These are phyloP conservation scores for Sextonia rubra DNA, from an alignment of 164 flowering plant species.

Conservation along the genomic window DNA sequence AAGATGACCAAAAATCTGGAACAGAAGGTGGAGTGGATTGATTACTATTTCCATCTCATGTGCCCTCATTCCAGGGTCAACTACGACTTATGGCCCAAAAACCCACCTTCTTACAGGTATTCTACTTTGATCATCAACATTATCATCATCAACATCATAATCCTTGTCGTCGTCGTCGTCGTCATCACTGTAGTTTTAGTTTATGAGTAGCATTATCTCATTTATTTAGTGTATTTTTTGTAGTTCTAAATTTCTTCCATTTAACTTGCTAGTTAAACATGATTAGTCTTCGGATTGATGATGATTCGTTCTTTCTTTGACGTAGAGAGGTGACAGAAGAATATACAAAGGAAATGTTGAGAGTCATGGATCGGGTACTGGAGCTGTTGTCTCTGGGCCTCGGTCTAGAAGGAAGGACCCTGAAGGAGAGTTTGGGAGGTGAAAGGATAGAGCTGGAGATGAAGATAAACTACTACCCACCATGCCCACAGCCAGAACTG, in stretches of 20 bases:
- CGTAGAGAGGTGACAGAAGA: constrained; percentile 43
- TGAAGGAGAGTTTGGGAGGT: constrained; percentile 29
- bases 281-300: too few relatives aligned
- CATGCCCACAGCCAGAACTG: constrained; percentile 57
- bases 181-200: too few relatives aligned
- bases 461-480: constrained; percentile 54
- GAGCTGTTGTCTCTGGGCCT: constrained; percentile 39
- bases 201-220: too few relatives aligned
- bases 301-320: neutral
- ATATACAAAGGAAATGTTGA: constrained; percentile 30
- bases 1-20: constrained; percentile 39
- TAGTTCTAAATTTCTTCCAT: too few relatives aligned
- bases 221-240: too few relatives aligned
- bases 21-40: constrained; percentile 47
- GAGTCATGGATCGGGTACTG: constrained; percentile 26
- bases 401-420: constrained; percentile 30
- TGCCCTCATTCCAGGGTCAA: constrained; percentile 5
- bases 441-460: constrained; percentile 36
- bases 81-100: neutral
- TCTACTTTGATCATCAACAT: neutral
- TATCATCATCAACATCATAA: too few relatives aligned
- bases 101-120: constrained; percentile 6
- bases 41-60: constrained; percentile 35
- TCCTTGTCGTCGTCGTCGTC: too few relatives aligned
- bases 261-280: too few relatives aligned